Evolutionary conservation across 169 alveolate genomes (phyloP).

Genomic region (Eimeria zaria): DNA sequence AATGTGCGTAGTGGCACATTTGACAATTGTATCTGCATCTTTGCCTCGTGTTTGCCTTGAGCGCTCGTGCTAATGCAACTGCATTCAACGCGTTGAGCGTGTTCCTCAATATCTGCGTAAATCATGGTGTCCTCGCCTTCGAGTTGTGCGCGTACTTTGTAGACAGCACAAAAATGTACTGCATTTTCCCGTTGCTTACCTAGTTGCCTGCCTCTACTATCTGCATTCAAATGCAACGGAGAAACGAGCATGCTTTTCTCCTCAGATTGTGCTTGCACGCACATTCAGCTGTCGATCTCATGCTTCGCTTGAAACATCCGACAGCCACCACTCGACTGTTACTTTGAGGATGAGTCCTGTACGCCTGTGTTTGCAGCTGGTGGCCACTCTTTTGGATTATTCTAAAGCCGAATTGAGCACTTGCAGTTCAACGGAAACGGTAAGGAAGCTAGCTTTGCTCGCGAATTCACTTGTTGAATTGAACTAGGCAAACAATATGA

Average conservation of each 20-base stretch:
- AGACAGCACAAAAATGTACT: not conserved
- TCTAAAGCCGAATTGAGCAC: not conserved
- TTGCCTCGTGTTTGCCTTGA: not conserved
- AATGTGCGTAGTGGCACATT: not conserved
- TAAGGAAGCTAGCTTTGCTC: not conserved
- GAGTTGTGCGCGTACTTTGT: not conserved
- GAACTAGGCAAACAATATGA: not conserved
- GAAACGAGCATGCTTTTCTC: not conserved
- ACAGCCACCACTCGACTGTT: not conserved
- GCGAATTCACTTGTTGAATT: not conserved
- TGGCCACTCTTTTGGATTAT: slow-evolving; percentile 16
- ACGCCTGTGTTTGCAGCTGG: slow-evolving; percentile 20
- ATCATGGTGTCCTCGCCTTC: not conserved
- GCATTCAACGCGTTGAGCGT: not conserved
- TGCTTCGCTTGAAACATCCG: not conserved
- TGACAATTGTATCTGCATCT: not conserved
- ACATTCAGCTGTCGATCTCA: not conserved
- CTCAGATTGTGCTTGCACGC: not conserved
- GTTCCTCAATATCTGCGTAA: not conserved
- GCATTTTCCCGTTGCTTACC: not conserved
- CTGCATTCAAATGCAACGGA: not conserved
- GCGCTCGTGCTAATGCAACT: not conserved
- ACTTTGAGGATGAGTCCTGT: not conserved
- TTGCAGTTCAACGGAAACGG: not conserved
- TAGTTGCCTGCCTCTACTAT: not conserved